Evolutionary conservation across 192 early-diverging fungal species (phyloP).

Genomic region (Ambispora gerdemannii): DNA sequence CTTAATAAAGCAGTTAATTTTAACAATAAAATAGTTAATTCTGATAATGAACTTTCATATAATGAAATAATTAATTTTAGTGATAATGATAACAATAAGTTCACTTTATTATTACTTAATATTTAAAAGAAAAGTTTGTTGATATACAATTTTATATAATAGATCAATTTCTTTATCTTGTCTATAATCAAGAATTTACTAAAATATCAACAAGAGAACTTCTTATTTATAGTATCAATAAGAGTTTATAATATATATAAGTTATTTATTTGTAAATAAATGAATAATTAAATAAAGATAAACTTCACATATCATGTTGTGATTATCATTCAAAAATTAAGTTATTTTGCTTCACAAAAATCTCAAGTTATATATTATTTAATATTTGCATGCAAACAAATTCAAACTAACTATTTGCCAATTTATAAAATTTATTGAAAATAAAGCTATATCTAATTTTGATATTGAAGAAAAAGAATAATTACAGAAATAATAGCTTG

Average conservation of each 20-base stretch:
- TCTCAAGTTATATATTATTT: background rate
- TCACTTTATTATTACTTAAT: background rate
- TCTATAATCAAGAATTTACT: background rate
- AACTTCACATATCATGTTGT: background rate
- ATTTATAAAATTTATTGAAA: background rate
- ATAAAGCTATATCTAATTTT: background rate
- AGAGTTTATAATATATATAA: background rate
- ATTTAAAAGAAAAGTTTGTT: background rate
- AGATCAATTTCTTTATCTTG: background rate
- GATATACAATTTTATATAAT: background rate
- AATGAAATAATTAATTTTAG: background rate
- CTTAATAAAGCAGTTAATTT: background rate
- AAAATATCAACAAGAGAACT: background rate
- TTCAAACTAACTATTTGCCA: background rate
- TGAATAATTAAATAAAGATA: background rate
- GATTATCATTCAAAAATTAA: background rate
- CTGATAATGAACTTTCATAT: background rate
- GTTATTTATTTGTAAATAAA: background rate
- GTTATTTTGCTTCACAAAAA: background rate
- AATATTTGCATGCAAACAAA: background rate
- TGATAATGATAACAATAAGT: background rate
- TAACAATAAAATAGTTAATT: background rate
- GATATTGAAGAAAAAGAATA: background rate
- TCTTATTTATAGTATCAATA: background rate
- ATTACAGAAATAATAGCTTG: constrained; percentile 6